Evolutionary conservation across 2,329 filamentous ascomycete genomes (phyloP), one percentile per base, ranked within the genome.

Genomic region (Fusarium sp.): DNA sequence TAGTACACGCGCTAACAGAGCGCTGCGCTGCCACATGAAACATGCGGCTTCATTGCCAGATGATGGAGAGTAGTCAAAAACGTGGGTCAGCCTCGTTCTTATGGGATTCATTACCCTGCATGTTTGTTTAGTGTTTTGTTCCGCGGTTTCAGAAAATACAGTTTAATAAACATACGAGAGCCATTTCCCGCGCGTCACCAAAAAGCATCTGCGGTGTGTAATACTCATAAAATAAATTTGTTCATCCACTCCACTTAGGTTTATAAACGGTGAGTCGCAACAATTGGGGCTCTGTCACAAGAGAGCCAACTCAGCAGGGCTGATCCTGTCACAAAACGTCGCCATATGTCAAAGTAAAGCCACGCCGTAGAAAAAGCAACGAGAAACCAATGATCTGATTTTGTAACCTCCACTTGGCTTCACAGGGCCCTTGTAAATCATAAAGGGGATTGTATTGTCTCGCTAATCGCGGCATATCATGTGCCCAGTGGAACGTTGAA

Each of bases 11-110:
- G 48, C 48, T 70, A 61, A 54, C 35, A 67, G 56, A 33, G 66
- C 43, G 22, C 50, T 28, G 45, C 39, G 35, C 44, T 61, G 30
- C 55, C 65, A 71, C 70, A 72, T 72, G 70, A 72, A 72, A 72
- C 70, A 45, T 49, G 43, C 35, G 47, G 60, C 68, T 65, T 69
- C 47, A 59, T 49, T 55, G 52, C 56, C 40, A 57, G 61, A 58
- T 56, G 46, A 52, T 43, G 19, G 56, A 54, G 44, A 58, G 35
- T 30, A 32, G 39, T 37, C 37, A 47, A 39, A 32, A 49, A 45
- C 51, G 24, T 48, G 39, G 30, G 17, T 17, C 32, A 64, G 45
- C 20, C 56, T 40, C 9, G n/a, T 26, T n/a, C 33, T 46, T 35
- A n/a, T 7, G 17, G 33, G 33, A 37, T 37, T n/a, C 33, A 37